Conservation (phyloP, 495 filamentous ascomycete genomes). For the Pseudevernia furfuracea region DNA sequence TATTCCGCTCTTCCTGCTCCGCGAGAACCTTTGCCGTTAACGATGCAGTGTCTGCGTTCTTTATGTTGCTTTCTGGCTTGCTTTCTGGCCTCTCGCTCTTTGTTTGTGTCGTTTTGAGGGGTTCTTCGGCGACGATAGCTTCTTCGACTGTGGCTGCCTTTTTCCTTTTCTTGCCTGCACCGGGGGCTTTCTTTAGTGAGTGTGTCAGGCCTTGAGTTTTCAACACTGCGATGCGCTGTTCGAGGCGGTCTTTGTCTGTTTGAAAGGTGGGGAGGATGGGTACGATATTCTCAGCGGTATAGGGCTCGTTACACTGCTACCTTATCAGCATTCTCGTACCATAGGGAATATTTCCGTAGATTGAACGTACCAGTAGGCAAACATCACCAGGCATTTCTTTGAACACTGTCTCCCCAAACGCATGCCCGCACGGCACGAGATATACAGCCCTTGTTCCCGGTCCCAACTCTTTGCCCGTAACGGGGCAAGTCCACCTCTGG, state of each 20-base stretch:
- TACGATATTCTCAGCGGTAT: constrained; percentile 70
- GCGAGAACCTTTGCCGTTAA: constrained; percentile 77
- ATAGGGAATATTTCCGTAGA: background rate
- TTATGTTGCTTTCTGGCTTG: constrained; percentile 53
- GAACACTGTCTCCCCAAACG: constrained; percentile 77
- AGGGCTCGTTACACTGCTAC: constrained; percentile 67
- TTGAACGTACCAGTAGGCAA: constrained; percentile 49
- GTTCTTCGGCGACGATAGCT: constrained; percentile 27
- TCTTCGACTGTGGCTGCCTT: constrained; percentile 22
- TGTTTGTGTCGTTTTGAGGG: constrained; percentile 13
- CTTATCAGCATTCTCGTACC: constrained; percentile 10
- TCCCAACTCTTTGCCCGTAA: constrained; percentile 81
- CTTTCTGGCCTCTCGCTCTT: constrained; percentile 26
- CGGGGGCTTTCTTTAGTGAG: constrained; percentile 72
- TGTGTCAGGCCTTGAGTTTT: constrained; percentile 69
- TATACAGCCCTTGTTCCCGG: constrained; percentile 75
- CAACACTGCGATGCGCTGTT: constrained; percentile 55
- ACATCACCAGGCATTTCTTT: constrained; percentile 62
- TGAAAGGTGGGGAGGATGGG: constrained; percentile 66
- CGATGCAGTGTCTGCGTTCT: constrained; percentile 75
- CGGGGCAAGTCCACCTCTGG: constrained; percentile 65
- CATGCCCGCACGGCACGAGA: constrained; percentile 91
- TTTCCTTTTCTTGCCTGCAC: constrained; percentile 66
- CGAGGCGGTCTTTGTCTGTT: constrained; percentile 61
- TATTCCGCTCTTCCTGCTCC: constrained; percentile 76